These are phyloP conservation scores for Abrus precatorius DNA, from an alignment of 306 rosid genomes.

Conservation along the genomic window DNA sequence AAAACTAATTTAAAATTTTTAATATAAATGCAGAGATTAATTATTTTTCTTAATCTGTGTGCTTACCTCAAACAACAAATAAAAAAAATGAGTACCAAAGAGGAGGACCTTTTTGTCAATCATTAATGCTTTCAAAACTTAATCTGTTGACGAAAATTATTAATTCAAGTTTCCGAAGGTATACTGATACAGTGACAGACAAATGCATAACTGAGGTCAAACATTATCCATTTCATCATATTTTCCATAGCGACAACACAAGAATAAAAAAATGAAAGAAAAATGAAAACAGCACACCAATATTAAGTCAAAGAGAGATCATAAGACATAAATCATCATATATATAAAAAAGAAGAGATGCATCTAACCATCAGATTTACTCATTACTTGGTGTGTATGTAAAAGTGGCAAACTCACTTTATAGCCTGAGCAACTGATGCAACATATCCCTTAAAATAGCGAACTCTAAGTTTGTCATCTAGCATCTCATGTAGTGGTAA, in stretches of 20 bases:
- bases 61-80: not conserved
- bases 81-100: not conserved
- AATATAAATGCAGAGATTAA: not conserved
- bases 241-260: not conserved
- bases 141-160: not conserved
- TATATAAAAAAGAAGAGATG: conserved; percentile 27
- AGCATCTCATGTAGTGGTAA: conserved; percentile 74
- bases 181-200: not conserved
- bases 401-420: conserved; percentile 64
- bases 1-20: not conserved
- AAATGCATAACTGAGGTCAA: conserved; percentile 25
- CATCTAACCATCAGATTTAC: conserved; percentile 22
- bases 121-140: not conserved
- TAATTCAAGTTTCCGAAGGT: not conserved
- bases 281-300: conserved; percentile 11
- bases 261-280: conserved; percentile 5
- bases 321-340: conserved; percentile 10
- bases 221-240: not conserved
- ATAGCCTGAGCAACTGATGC: conserved; percentile 79
- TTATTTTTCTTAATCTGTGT: not conserved
- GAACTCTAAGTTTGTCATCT: conserved; percentile 84
- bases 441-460: conserved; percentile 73
- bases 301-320: conserved; percentile 7
- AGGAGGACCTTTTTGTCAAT: not conserved
- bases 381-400: conserved; percentile 24